A percentile compares a stretch with the other conserved stretches of the same genome.
Conservation (phyloP, 1,284 basidiomycete species). For the Cerioporus squamosus region DNA sequence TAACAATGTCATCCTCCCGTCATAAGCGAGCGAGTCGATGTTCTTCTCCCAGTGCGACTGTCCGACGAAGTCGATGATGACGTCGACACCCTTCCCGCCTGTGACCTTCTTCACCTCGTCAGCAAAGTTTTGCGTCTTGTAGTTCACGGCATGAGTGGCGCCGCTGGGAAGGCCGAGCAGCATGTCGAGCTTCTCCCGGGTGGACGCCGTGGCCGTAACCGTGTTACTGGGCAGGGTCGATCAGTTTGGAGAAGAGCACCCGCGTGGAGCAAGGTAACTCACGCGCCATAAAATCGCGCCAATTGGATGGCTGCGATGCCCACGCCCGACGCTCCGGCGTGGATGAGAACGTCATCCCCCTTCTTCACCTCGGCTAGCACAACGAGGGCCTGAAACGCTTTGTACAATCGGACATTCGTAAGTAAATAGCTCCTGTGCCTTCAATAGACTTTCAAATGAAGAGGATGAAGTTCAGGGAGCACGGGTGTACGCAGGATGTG, state of each 20-base stretch:
- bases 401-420: neutral
- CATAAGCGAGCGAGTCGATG: constrained; percentile 73
- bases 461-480: too few species aligned
- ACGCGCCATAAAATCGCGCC: constrained; percentile 78
- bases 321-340: constrained; percentile 91
- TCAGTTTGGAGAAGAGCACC: constrained; percentile 11
- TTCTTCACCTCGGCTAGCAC: constrained; percentile 70
- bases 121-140: constrained; percentile 84
- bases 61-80: constrained; percentile 91
- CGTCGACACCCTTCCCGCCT: constrained; percentile 70
- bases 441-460: too few species aligned
- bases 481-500: too few species aligned
- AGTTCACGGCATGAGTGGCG: constrained; percentile 82
- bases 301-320: constrained; percentile 92
- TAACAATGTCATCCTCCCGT: constrained; percentile 80
- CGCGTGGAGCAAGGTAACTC: constrained; percentile 36
- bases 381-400: constrained; percentile 85
- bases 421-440: neutral
- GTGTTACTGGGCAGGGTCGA: constrained; percentile 50
- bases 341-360: constrained; percentile 83
- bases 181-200: constrained; percentile 83
- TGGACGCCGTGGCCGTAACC: constrained; percentile 87
- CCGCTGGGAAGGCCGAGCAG: constrained; percentile 67
- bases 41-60: constrained; percentile 86
- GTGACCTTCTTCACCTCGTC: constrained; percentile 70